phyloP scores from a whole-genome alignment of 768 basidiomycete genomes.

The Tylopilus subfusipes region DNA sequence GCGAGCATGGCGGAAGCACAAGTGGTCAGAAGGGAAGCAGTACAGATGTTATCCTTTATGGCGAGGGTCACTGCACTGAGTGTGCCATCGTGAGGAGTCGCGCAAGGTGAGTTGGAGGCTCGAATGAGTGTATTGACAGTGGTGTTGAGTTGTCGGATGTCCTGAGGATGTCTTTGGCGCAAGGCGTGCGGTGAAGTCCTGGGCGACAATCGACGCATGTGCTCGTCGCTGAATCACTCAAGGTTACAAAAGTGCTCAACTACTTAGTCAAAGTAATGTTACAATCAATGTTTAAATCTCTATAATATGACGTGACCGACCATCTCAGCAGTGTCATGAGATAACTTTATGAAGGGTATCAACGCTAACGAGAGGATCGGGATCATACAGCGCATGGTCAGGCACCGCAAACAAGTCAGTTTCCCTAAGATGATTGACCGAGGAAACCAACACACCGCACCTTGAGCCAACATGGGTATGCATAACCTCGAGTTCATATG shows the following conservation, averaged over 20 bases:
- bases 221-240: no score
- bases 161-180: conserved; percentile 2
- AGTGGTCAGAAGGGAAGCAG: conserved; percentile 58
- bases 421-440: no score
- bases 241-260: no score
- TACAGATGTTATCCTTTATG: conserved; percentile 88
- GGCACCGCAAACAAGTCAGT: no score
- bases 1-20: conserved; percentile 76
- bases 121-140: conserved; percentile 56
- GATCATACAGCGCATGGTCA: no score
- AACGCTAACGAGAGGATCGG: no score
- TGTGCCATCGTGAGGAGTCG: conserved; percentile 14
- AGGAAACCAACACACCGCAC: background rate
- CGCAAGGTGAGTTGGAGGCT: conserved; percentile 6
- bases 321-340: no score
- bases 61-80: conserved; percentile 53
- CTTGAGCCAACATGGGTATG: background rate
- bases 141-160: conserved; percentile 29
- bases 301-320: no score
- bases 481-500: background rate
- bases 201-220: background rate
- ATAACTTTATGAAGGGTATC: no score
- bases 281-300: no score
- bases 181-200: background rate
- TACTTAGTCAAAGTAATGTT: no score